These are phyloP conservation scores for Voacanga thouarsii DNA, from an alignment of 257 asterid species.

Conservation along the genomic window DNA sequence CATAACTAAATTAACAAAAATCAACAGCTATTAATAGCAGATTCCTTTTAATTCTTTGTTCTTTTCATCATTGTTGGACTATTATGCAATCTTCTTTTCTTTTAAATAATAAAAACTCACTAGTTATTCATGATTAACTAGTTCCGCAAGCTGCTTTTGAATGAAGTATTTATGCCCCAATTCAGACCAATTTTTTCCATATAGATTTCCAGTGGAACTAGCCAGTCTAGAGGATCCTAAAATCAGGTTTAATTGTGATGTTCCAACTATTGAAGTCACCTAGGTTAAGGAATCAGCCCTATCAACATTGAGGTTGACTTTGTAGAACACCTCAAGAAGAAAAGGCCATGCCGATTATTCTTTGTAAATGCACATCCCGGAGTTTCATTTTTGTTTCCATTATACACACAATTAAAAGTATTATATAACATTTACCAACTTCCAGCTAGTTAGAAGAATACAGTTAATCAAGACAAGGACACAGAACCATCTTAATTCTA, in stretches of 20 bases:
- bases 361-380: neutral
- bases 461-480: too few relatives aligned
- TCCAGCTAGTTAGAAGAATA: neutral
- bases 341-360: neutral
- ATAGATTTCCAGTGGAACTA: neutral
- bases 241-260: neutral
- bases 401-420: neutral
- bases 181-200: neutral
- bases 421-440: too few relatives aligned
- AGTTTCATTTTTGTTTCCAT: neutral
- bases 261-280: neutral
- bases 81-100: neutral
- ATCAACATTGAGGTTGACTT: neutral
- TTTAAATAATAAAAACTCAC: too few relatives aligned
- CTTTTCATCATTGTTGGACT: neutral
- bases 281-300: neutral
- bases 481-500: too few relatives aligned
- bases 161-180: neutral
- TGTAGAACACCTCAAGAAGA: neutral
- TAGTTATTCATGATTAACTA: neutral
- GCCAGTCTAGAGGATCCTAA: neutral
- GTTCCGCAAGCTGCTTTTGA: neutral
- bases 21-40: neutral
- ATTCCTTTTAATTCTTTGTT: neutral
- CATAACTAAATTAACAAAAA: neutral